Conservation (phyloP, 148 eudicot species). For the Arbutus unedo region DNA sequence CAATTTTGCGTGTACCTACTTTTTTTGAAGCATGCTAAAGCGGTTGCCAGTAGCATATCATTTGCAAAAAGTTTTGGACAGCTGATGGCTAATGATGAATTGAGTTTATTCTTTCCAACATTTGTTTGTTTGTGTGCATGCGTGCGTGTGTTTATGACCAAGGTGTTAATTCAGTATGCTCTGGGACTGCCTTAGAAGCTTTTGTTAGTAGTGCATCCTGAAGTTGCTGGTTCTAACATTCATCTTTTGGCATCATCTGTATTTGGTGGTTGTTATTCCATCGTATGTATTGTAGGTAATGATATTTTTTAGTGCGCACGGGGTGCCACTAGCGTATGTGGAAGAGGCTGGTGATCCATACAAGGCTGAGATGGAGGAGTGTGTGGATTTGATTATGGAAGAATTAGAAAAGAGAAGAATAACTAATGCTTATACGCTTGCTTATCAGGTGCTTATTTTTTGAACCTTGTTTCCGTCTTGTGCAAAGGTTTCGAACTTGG, state of each 20-base stretch:
- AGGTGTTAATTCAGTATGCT: not conserved
- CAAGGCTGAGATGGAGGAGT: constrained; percentile 99
- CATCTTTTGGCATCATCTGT: not conserved
- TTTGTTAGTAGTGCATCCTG: not conserved
- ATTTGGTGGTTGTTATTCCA: constrained; percentile 1
- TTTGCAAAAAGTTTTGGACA: too few species aligned
- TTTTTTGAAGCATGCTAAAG: too few species aligned
- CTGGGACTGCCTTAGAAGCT: not conserved
- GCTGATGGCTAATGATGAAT: too few species aligned
- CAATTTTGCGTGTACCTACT: too few species aligned
- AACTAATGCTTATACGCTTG: constrained; percentile 74
- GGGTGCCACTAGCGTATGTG: constrained; percentile 92
- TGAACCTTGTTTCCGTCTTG: not conserved
- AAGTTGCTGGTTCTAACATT: not conserved
- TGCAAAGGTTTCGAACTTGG: not conserved
- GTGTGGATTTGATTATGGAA: constrained; percentile 93
- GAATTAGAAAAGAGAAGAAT: constrained; percentile 71
- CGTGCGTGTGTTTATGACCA: too few species aligned
- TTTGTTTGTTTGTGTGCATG: too few species aligned
- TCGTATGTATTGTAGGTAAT: constrained; percentile 51
- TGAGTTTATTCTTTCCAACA: too few species aligned
- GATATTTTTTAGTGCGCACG: constrained; percentile 98
- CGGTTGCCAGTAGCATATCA: too few species aligned
- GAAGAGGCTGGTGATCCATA: constrained; percentile 99
- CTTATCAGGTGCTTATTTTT: constrained; percentile 69